These are phyloP conservation scores for Pyrus communis DNA, from an alignment of 306 rosid genomes.

Conservation along the genomic window DNA sequence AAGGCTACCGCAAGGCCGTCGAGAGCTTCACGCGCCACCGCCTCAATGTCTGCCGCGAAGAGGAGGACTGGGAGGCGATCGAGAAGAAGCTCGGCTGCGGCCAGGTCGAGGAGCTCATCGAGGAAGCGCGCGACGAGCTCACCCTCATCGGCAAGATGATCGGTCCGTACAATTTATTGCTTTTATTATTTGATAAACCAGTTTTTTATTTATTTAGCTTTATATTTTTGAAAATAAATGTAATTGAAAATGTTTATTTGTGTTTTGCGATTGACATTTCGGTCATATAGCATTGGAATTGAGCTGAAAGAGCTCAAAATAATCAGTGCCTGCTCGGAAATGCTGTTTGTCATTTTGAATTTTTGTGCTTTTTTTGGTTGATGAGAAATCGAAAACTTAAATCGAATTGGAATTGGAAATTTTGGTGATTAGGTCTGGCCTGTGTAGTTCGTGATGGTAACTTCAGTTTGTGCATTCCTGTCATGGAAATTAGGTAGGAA, in stretches of 20 bases:
- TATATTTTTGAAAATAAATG: not conserved
- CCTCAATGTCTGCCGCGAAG: slow-evolving; percentile 68
- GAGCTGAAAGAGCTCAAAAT: not conserved
- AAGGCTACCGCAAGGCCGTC: slow-evolving; percentile 88
- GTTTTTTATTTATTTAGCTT: no score
- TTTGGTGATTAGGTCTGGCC: not conserved
- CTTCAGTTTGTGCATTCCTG: not conserved
- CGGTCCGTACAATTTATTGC: slow-evolving; percentile 29
- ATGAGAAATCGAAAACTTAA: not conserved
- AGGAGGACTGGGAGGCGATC: slow-evolving; percentile 71
- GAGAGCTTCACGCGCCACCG: slow-evolving; percentile 76
- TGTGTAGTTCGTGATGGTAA: not conserved
- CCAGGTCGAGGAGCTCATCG: slow-evolving; percentile 94
- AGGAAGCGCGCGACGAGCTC: slow-evolving; percentile 89
- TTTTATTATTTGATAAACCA: not conserved
- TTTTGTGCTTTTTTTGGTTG: not conserved
- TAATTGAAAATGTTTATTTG: not conserved
- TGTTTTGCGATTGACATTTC: not conserved
- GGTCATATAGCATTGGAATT: not conserved
- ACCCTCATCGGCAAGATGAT: slow-evolving; percentile 62
- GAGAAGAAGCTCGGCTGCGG: slow-evolving; percentile 77
- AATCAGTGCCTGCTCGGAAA: no score
- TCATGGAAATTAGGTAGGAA: not conserved
- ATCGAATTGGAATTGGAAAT: not conserved
- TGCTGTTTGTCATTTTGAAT: no score